A percentile compares a stretch with the other conserved stretches of the same genome.
phyloP scores from a whole-genome alignment of 2,329 filamentous ascomycete genomes.

The Penicillium brasilianum region DNA sequence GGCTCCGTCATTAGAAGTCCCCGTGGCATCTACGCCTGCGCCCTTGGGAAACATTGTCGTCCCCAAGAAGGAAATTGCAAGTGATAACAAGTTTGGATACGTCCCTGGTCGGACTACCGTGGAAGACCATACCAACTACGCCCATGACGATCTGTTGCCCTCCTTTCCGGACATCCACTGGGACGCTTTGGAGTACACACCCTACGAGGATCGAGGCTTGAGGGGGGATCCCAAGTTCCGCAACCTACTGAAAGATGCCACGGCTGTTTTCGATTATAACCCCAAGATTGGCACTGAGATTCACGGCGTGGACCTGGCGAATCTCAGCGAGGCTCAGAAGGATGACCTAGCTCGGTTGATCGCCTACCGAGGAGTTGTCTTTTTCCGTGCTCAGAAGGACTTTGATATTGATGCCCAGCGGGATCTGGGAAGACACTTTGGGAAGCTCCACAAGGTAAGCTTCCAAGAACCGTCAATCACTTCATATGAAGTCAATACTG shows the following conservation, averaged over 20 bases:
- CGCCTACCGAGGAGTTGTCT: slow-evolving; percentile 61
- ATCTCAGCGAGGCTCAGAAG: slow-evolving; percentile 57
- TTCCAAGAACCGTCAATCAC: background rate
- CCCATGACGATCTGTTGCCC: slow-evolving; percentile 58
- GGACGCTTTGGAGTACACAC: slow-evolving; percentile 54
- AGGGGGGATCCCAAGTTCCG: slow-evolving; percentile 60
- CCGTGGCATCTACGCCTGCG: slow-evolving; percentile 19
- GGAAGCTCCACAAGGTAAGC: slow-evolving; percentile 55
- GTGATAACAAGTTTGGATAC: slow-evolving; percentile 47
- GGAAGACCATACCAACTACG: slow-evolving; percentile 55
- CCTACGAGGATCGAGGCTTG: slow-evolving; percentile 60
- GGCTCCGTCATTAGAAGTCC: slow-evolving; percentile 41
- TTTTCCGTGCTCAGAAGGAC: slow-evolving; percentile 62
- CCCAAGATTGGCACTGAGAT: slow-evolving; percentile 62
- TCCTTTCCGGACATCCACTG: slow-evolving; percentile 60
- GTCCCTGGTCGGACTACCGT: slow-evolving; percentile 55
- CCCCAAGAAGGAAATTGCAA: slow-evolving; percentile 25
- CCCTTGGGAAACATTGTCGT: slow-evolving; percentile 21
- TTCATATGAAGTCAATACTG: slow-evolving; percentile 3
- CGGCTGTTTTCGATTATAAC: slow-evolving; percentile 62
- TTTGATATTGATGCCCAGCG: slow-evolving; percentile 60
- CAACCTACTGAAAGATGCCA: slow-evolving; percentile 57
- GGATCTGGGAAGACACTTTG: slow-evolving; percentile 59
- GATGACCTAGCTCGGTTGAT: slow-evolving; percentile 61
- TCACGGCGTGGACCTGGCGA: slow-evolving; percentile 56